Base-by-base conservation (phyloP, 768 basidiomycete species). In the Xerocomus brunneocitrinus region DNA sequence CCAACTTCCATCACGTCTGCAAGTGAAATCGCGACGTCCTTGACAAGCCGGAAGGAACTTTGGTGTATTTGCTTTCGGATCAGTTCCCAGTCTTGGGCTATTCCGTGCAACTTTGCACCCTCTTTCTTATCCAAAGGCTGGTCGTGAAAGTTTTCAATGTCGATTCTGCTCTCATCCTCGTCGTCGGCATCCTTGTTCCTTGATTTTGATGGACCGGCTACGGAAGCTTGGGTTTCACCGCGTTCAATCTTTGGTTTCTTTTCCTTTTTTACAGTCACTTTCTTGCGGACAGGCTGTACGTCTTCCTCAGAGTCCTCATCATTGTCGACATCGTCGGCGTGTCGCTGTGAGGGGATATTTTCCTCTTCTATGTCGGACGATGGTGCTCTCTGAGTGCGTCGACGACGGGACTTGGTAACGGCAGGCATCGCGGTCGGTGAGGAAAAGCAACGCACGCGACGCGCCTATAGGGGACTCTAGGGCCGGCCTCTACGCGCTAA, bases 291-390 rank as follows among this genome's bases (percentile, higher is more conserved):
- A 25, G 67, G 67, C 38, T 75, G 74, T 12, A 70, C 66, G 43
- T 78, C 77, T 40, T 73, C 74, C 2, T 75, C 74, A n/a, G 74
- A 55, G 25, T 49, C 58, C 16, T 63, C 64, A 19, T 58, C 57
- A 27, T 63, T 58, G 47, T 67, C 65, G 32, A 79, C 80, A 39
- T 79, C 81, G 14, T 75, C 79, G 5, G 67, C 67, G 5, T 61
- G 67, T 14, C 44, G 59, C 53, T 75, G 77, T 0, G 74, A 75
- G 41, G 64, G 64, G 27, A 59, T 67, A 5, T 75, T 79, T 47
- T 80, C 80, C 39, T 80, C 83, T 63, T 85, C 85, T 35, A 85
- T 84, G 40, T 86, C 85, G 25, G 79, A 79, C 12, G 79, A 78
- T 4, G 75, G 75, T 51, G 75, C 79, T 19, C 75, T 74, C 43